A percentile compares a stretch with the other conserved stretches of the same genome.
Conservation (phyloP, 2,329 filamentous ascomycete genomes). For the Helotiales sp. region DNA sequence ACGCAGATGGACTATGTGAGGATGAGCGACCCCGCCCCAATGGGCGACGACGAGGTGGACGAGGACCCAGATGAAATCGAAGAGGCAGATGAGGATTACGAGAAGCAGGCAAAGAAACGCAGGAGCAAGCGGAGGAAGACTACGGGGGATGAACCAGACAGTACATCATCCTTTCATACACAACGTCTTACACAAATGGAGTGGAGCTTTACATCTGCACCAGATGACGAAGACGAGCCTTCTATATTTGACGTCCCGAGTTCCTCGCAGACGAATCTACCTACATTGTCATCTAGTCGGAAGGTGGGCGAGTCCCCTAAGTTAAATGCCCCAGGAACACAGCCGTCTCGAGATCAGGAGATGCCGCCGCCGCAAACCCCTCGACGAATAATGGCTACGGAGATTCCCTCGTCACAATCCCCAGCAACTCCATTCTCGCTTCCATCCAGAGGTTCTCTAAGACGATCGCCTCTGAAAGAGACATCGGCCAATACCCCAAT, state of each 20-base stretch:
- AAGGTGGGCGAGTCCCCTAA: slow-evolving; percentile 6
- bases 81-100: slow-evolving; percentile 22
- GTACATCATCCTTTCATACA: slow-evolving; percentile 32
- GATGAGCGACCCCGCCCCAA: slow-evolving; percentile 9
- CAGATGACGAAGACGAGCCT: slow-evolving; percentile 20
- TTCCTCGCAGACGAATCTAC: slow-evolving; percentile 23
- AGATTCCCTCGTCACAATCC: slow-evolving; percentile 45
- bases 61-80: slow-evolving; percentile 20
- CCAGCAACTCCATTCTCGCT: slow-evolving; percentile 40
- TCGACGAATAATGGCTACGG: slow-evolving; percentile 24
- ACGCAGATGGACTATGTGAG: slow-evolving; percentile 40
- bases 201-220: slow-evolving; percentile 31
- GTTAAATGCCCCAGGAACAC: slow-evolving; percentile 4
- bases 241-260: slow-evolving; percentile 33
- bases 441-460: slow-evolving; percentile 27
- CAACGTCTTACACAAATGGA: slow-evolving; percentile 42
- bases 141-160: slow-evolving; percentile 26
- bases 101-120: slow-evolving; percentile 28
- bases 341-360: neutral
- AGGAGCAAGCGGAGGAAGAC: slow-evolving; percentile 36
- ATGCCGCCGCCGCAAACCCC: slow-evolving; percentile 40
- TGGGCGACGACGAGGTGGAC: slow-evolving; percentile 23
- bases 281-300: neutral
- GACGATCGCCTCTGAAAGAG: slow-evolving; percentile 32
- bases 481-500: slow-evolving; percentile 36